Evolutionary conservation across 257 asterid genomes (phyloP).

Genomic region (Thymus mandschuricus): DNA sequence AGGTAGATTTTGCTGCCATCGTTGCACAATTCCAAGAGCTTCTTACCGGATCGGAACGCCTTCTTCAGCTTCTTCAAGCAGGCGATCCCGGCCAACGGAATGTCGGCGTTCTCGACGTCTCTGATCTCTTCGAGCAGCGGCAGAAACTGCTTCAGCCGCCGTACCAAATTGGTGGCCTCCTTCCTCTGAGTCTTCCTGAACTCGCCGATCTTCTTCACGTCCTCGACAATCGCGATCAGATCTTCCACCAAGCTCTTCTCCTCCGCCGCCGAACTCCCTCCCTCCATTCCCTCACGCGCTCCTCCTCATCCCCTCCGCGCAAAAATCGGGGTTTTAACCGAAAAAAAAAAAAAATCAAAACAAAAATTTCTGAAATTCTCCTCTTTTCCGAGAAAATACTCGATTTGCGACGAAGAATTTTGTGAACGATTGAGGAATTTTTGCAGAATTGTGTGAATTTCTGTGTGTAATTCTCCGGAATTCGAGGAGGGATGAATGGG

Average conservation of each 20-base stretch:
- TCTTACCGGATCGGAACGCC: conserved; percentile 71
- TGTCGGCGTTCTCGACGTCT: conserved; percentile 34
- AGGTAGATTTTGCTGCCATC: conserved; percentile 85
- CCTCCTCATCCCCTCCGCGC: background rate
- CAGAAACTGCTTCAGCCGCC: conserved; percentile 58
- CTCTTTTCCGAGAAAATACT: background rate
- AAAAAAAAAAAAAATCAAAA: too few relatives aligned
- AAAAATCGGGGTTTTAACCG: background rate
- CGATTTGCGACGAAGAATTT: conserved; percentile 15
- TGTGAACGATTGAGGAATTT: conserved; percentile 20
- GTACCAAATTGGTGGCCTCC: conserved; percentile 61
- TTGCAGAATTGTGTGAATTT: conserved; percentile 20
- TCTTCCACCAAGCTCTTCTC: conserved; percentile 49
- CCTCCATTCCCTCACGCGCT: conserved; percentile 40
- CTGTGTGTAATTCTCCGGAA: conserved; percentile 30
- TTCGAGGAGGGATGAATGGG: conserved; percentile 11
- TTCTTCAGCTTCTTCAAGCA: conserved; percentile 57
- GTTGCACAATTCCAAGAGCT: conserved; percentile 68
- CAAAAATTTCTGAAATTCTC: background rate
- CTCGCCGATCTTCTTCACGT: conserved; percentile 54
- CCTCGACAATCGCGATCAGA: conserved; percentile 50
- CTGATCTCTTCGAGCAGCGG: conserved; percentile 68
- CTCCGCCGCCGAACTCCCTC: conserved; percentile 38
- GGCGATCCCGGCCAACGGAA: conserved; percentile 47
- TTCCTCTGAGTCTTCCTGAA: conserved; percentile 71